These are phyloP conservation scores for Choiromyces venosus DNA, from an alignment of 495 filamentous ascomycete species.

Conservation along the genomic window DNA sequence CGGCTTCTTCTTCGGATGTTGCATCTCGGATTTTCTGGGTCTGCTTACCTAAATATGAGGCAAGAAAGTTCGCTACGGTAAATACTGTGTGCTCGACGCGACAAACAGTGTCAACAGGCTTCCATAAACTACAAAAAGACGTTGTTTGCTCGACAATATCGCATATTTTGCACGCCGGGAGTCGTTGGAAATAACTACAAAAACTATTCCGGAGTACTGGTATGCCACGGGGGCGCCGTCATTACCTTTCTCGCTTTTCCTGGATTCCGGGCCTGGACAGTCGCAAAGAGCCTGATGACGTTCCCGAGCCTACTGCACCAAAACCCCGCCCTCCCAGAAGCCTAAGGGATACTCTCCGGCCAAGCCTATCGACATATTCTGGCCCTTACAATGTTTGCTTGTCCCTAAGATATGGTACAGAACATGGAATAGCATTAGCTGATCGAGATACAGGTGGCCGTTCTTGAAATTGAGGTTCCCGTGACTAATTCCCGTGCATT, in stretches of 20 bases:
- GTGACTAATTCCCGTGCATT: conserved; percentile 31
- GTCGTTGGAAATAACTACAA: too few relatives aligned
- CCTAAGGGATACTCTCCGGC: conserved; percentile 14
- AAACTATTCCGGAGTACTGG: too few relatives aligned
- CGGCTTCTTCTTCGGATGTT: too few relatives aligned
- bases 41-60: too few relatives aligned
- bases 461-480: conserved; percentile 18
- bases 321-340: conserved; percentile 15
- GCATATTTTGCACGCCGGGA: too few relatives aligned
- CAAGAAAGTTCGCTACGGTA: too few relatives aligned
- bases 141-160: too few relatives aligned
- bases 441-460: conserved; percentile 6
- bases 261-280: conserved; percentile 18
- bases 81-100: too few relatives aligned
- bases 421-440: not conserved
- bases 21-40: too few relatives aligned
- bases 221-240: too few relatives aligned
- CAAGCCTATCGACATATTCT: conserved; percentile 16
- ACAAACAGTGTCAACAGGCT: too few relatives aligned
- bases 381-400: conserved; percentile 16
- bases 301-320: conserved; percentile 10
- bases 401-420: not conserved
- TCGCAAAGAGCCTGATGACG: conserved; percentile 13
- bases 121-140: too few relatives aligned
- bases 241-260: not conserved